Base-by-base conservation (phyloP, 352 stramenopile species). In the Chrysophaeum taylorii region DNA sequence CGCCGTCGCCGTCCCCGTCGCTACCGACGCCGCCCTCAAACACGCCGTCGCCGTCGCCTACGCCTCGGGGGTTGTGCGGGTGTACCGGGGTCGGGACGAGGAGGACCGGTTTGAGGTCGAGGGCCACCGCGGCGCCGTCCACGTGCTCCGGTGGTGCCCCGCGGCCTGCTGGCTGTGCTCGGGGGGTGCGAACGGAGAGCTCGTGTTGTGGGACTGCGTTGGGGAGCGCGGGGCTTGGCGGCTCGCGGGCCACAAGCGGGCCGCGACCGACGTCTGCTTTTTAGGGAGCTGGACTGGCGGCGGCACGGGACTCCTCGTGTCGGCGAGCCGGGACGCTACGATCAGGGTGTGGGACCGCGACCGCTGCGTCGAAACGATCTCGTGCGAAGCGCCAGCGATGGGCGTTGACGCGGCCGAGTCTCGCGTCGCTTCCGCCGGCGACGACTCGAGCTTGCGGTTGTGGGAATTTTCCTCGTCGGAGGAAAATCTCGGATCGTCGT, bases 311-410 rank as follows among this genome's bases (percentile, higher is more conserved):
- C 74, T 90, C 52, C 76, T 94, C 2, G 79, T 89, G 37, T 95
- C 90, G 9, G 79, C 84, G 50, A 95, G 88, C 69, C 95, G 95
- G 75, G 92, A 97, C 80, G 89, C 87, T 38, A 82, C 96, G 42
- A 75, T 96, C 52, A 97, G 96, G 80, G 68, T 94, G 23, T 97
- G 91, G 91, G 91, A 96, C 72, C 78, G 96, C 2, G 88, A 96
- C 81, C 84, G 94, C 76, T 97, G 92, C 74, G 79, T 96, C 53
- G 89, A 96, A 75, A 97, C 92, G 14, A 90, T 92, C 70, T 86
- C 95, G 38, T 88, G 89, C 36, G 89, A 96, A 76, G 82, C 89
- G 33, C 92, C 87, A 48, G 90, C 48, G 48, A 21, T 60, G 9
- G 48, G 33, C 25, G 7, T 33, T 21, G 21, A 21, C 25, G 18